Evolutionary conservation across 2,329 filamentous ascomycete species (phyloP), one percentile per base, ranked within the genome.

Genomic region (Rhynchosporium graminicola): DNA sequence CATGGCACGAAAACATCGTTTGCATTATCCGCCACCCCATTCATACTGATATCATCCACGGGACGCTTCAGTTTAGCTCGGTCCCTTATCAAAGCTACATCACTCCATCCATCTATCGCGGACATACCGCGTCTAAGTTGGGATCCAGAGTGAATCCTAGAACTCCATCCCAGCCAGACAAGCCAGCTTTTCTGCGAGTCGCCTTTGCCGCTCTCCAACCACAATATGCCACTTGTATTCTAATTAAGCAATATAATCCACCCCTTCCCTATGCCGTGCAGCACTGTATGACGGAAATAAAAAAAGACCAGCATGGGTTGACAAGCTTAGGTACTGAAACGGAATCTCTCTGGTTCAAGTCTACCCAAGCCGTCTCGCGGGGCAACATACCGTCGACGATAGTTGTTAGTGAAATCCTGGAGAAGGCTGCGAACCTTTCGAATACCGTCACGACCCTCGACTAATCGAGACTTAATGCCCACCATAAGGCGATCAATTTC

Each of bases 401-500:
- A 99, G 36, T 88, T 91, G 74, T 94, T 96, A 29, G 95, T 98
- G 74, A 99, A 99, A 77, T 99, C 96, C 78, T 98, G 95, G 62
- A 99, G 82, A 40, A 97, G 81, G 31, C 85, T 87, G 43, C 94
- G 85, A 59, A 97, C 92, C 77, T 92, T 92, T 63, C 92, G 83
- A 47, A 91, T 75, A 29, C 80, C 81, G 28, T 83, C 79, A 1
- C 74, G 76, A 45, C 87, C 86, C 64, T 89, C 85, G 33, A 84
- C 84, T 55, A 97, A 84, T 71, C 87, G 88, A 75, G 95, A 90
- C 70, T 86, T 87, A 69, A 98, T 93, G 74, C 90, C 92, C 67
- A 80, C 81, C 75, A 97, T 84, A 64, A 99, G 82, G 52, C 91
- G 85, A 72, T 94, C 88, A 42, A 90, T 89, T 76, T 99, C 95